Conservation (phyloP, 768 basidiomycete genomes). For the Hygrocybe punicea region DNA sequence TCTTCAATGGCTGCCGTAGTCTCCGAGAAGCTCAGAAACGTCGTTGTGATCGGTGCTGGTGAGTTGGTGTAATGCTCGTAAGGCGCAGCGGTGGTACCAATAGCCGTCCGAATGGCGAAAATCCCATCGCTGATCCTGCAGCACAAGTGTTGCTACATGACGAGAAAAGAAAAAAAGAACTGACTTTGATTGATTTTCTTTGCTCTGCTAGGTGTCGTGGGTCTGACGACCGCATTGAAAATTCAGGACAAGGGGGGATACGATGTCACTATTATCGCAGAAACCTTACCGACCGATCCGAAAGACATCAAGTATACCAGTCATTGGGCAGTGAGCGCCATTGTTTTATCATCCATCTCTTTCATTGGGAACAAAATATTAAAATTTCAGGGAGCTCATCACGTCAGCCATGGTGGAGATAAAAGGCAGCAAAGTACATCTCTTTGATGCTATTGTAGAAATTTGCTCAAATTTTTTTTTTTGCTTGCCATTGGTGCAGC, state of each 20-base stretch:
- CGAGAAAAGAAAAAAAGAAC: too few species aligned
- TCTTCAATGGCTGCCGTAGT: not conserved
- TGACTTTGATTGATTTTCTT: not conserved
- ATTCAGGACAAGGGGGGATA: constrained; percentile 63
- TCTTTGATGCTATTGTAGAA: not conserved
- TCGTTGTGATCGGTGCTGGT: constrained; percentile 43
- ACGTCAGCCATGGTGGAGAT: constrained; percentile 56
- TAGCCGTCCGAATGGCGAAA: too few species aligned
- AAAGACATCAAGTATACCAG: constrained; percentile 76
- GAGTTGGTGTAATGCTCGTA: too few species aligned
- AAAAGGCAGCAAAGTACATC: constrained; percentile 58
- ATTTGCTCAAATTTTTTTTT: not conserved
- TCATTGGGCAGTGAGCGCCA: constrained; percentile 68
- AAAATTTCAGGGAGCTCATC: constrained; percentile 68
- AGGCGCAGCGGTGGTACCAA: too few species aligned
- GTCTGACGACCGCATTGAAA: constrained; percentile 70
- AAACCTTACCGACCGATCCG: constrained; percentile 67
- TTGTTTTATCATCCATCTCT: not conserved
- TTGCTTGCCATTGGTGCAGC: constrained; percentile 35
- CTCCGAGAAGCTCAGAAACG: constrained; percentile 19
- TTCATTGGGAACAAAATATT: not conserved
- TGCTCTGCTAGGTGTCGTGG: constrained; percentile 61
- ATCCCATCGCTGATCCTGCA: too few species aligned
- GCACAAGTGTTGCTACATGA: too few species aligned
- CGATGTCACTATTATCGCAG: constrained; percentile 66